Base-by-base conservation (phyloP, 768 basidiomycete species). In the Phaffia tasmanica region DNA sequence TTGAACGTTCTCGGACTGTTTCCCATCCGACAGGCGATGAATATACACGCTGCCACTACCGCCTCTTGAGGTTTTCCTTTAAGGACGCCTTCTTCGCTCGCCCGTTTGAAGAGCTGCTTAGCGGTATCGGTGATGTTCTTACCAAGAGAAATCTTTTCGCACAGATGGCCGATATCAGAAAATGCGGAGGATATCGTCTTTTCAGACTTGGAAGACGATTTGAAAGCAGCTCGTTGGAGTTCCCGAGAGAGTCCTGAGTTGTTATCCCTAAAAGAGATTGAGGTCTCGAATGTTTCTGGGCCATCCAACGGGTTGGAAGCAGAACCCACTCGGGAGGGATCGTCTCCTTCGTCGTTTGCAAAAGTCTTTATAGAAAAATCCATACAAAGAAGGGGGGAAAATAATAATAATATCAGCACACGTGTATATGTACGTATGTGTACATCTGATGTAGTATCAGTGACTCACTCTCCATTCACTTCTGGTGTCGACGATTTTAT, bases 311-410 rank as follows among this genome's bases (percentile, higher is more conserved):
- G 90, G 77, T 97, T 91, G 23, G 86, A 84, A 54, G 92, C 91
- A 63, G 90, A 92, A 79, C 95, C 95, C 72, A 99, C 95, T 87
- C 95, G 95, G 71, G 95, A 98, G 70, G 95, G 95, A 76, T 99
- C 95, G 76, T 97, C 94, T 70, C 94, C 93, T 80, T 99, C 95
- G 73, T 97, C 94, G 75, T 98, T 95, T 71, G 95, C 95, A 77
- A 99, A 99, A 69, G 95, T 98, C 88, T 97, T 79, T 69, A 67
- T 23, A 60, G 62, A 53, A 25, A 25, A 23, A 65, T 68, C 15
- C 16, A 48, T 27, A 57, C 21, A 53, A 46, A n/a, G 54, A 30
- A 54, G 63, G 46, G 51, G n/a, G 53, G 15, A 58, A 62, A 23
- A 57, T 53, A 49, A 68, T 30, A 14, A 47, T 71, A 61, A 71